Conservation (phyloP, 2,329 filamentous ascomycete species). For the Talaromyces sp. region DNA sequence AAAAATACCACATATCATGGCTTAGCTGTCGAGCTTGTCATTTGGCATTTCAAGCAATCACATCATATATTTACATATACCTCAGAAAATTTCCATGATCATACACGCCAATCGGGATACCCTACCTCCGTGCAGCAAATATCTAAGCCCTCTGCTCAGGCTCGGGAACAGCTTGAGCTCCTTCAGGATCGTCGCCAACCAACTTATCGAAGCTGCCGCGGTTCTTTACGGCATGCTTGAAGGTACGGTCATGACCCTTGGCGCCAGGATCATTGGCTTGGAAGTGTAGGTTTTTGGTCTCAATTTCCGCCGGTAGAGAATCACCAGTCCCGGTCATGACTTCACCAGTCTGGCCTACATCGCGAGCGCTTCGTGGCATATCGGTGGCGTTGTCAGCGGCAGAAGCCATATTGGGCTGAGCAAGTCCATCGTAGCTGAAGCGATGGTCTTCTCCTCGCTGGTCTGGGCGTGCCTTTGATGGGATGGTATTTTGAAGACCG, state of each 20-base stretch:
- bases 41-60: neutral
- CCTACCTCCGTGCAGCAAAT: neutral
- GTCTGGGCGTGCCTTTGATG: slow-evolving; percentile 39
- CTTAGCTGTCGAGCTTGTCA: neutral
- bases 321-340: slow-evolving; percentile 43
- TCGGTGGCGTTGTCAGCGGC: slow-evolving; percentile 50
- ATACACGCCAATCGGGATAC: neutral
- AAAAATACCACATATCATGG: neutral
- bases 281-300: slow-evolving; percentile 39
- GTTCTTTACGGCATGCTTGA: slow-evolving; percentile 40
- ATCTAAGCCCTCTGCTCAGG: slow-evolving; percentile 16
- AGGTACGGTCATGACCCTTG: slow-evolving; percentile 37
- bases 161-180: slow-evolving; percentile 29
- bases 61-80: neutral
- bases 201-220: slow-evolving; percentile 38
- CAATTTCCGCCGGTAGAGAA: slow-evolving; percentile 35
- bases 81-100: neutral
- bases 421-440: slow-evolving; percentile 51
- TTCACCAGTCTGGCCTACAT: slow-evolving; percentile 36
- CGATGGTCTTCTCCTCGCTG: slow-evolving; percentile 42
- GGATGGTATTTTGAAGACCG: slow-evolving; percentile 45
- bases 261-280: slow-evolving; percentile 32
- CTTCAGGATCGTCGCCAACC: slow-evolving; percentile 35
- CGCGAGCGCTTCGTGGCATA: slow-evolving; percentile 40
- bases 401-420: slow-evolving; percentile 31